Base-by-base conservation (phyloP, 2,329 filamentous ascomycete genomes). In the Colletotrichum gloeosporioides region DNA sequence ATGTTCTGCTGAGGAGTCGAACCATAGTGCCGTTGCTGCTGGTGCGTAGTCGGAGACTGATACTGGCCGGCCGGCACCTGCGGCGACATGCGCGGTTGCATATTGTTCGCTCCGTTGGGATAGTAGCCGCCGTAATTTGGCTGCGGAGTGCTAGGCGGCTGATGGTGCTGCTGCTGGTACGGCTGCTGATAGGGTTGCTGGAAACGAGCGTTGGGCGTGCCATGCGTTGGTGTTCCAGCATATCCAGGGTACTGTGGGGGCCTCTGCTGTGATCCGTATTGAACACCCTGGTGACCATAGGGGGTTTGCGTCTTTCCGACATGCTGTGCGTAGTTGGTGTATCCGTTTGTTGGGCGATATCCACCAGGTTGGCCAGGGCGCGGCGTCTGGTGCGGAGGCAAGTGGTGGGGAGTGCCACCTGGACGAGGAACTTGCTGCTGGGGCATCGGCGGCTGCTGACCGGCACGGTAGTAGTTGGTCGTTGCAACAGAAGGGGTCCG, bases 281-380 rank as follows among this genome's bases (percentile, higher is more conserved):
- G 86, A 82, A 89, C 87, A 76, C 84, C 87, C 76, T 89, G 86
- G 73, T 91, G 89, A 13, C 88, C 87, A 73, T 90, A 91, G 0
- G 88, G 87, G 9, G 87, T 87, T 73, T 89, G 88, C 13, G 87
- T 84, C 80, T 92, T 92, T 65, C 86, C 87, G 68, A 90, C 83
- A 78, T 89, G 89, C 9, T 88, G 87, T 6, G 87, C 85, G 77
- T 88, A 91, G 64, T 85, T 86, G 10, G 85, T 82, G 78, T 87
- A 90, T 6, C 88, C 86, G 66, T 89, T 90, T 7, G 88, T 84
- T 39, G 88, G 86, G 34, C 89, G 85, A 80, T 90, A 91, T 71
- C 71, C 72, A 84, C 81, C 10, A 82, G 83, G 72, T 15, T 82
- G 82, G n/a, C 76, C 76, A 39, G 81, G 77, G 27, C 82, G 80